Percentiles rank a stretch among this genome's conserved stretches.
Evolutionary conservation across 2,329 filamentous ascomycete genomes (phyloP).

Genomic region (Tothia fuscella): DNA sequence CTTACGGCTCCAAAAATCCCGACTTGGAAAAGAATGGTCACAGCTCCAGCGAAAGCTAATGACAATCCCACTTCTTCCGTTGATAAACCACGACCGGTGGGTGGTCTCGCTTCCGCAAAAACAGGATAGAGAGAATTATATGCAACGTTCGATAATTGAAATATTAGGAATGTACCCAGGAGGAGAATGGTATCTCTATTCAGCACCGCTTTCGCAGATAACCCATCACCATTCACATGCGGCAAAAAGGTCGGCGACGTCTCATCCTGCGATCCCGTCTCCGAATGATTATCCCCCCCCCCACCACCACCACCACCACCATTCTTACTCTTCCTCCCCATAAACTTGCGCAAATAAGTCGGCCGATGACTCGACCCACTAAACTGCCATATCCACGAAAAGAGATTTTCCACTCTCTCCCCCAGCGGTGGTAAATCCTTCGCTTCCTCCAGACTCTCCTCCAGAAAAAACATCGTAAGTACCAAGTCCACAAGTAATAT

Average conservation of each 20-base stretch:
- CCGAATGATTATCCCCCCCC: constrained; percentile 8
- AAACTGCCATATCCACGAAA: constrained; percentile 60
- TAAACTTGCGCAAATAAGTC: constrained; percentile 41
- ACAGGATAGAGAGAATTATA: constrained; percentile 95
- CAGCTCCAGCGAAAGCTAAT: constrained; percentile 68
- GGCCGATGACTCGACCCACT: constrained; percentile 45
- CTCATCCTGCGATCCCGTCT: constrained; percentile 2
- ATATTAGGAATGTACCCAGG: constrained; percentile 77
- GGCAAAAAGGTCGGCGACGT: constrained; percentile 24
- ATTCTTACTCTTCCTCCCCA: constrained; percentile 16
- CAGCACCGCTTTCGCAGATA: constrained; percentile 49
- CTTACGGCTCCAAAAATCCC: constrained; percentile 72
- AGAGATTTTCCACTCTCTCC: constrained; percentile 46
- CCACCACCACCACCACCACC: not conserved
- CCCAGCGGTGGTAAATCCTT: constrained; percentile 48
- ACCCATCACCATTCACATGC: constrained; percentile 24
- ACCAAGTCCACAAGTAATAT: constrained; percentile 63
- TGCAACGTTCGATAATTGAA: constrained; percentile 85
- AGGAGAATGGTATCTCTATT: constrained; percentile 75
- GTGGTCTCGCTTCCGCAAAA: constrained; percentile 64
- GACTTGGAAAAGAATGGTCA: constrained; percentile 84
- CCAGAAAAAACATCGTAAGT: constrained; percentile 66
- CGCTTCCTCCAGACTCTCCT: constrained; percentile 69
- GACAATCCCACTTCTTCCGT: constrained; percentile 77
- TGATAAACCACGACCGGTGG: constrained; percentile 62